Percentiles rank a stretch among this genome's conserved stretches.
Evolutionary conservation across 2,329 filamentous ascomycete genomes (phyloP).

Genomic region (Pezicula carpinea): DNA sequence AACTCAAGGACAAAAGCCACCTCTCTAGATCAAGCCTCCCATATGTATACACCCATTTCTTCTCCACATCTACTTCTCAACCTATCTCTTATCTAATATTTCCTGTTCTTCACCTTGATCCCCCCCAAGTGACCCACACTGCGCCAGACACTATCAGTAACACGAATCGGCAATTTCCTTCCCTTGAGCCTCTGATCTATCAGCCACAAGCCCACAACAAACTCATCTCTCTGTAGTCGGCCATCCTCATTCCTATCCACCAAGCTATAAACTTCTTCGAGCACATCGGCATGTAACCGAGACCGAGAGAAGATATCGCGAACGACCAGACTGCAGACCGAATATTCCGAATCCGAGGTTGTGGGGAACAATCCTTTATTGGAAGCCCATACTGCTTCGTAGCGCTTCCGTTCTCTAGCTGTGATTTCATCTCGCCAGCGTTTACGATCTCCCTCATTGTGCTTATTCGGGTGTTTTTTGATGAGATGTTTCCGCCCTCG

Average conservation of each 20-base stretch:
- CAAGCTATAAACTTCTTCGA: conserved; percentile 73
- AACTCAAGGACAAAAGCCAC: too few relatives aligned
- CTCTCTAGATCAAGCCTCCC: not conserved
- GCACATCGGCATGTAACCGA: conserved; percentile 60
- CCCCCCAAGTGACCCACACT: conserved; percentile 47
- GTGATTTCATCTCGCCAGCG: conserved; percentile 75
- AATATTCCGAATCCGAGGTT: conserved; percentile 31
- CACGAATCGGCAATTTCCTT: conserved; percentile 67
- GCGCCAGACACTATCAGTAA: conserved; percentile 71
- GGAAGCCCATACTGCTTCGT: conserved; percentile 81
- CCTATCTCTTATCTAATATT: not conserved
- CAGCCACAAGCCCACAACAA: conserved; percentile 79
- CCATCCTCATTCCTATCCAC: conserved; percentile 56
- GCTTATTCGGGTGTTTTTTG: conserved; percentile 64
- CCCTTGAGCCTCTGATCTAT: conserved; percentile 78
- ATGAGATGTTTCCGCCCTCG: conserved; percentile 48
- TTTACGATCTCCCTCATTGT: conserved; percentile 70
- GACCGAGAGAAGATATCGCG: conserved; percentile 73
- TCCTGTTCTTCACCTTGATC: conserved; percentile 20
- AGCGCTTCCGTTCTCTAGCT: conserved; percentile 68
- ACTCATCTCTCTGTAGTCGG: conserved; percentile 61
- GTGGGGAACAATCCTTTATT: conserved; percentile 57
- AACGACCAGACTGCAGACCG: conserved; percentile 64
- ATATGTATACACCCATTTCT: not conserved
- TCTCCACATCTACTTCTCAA: not conserved